Percentiles rank a stretch among this genome's conserved stretches.
Conservation (phyloP, 192 early-diverging fungal genomes). For the Cetraspora pellucida region DNA sequence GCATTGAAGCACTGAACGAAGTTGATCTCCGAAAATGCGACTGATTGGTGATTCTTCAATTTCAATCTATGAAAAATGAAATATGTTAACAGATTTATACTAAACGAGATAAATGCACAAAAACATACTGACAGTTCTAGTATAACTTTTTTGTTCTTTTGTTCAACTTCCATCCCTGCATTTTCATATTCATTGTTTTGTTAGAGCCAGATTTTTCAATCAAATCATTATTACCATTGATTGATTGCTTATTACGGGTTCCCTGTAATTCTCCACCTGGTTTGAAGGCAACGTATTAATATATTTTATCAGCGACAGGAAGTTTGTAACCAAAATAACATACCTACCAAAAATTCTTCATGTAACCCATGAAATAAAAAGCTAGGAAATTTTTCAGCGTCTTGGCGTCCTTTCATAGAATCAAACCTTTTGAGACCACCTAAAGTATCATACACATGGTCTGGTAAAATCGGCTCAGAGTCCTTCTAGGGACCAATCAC, state of each 20-base stretch:
- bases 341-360: conserved; percentile 74
- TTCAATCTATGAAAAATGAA: conserved; percentile 53
- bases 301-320: not conserved
- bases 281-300: not conserved
- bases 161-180: conserved; percentile 91
- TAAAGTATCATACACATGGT: conserved; percentile 91
- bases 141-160: conserved; percentile 73
- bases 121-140: conserved; percentile 51
- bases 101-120: conserved; percentile 15
- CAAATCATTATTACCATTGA: not conserved
- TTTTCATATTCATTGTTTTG: conserved; percentile 29
- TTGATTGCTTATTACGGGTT: not conserved
- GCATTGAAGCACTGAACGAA: conserved; percentile 75
- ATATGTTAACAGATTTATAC: not conserved
- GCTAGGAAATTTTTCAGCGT: conserved; percentile 95
- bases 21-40: conserved; percentile 81
- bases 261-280: not conserved
- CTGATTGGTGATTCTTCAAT: conserved; percentile 76
- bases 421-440: conserved; percentile 77
- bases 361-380: conserved; percentile 93
- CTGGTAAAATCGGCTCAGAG: conserved; percentile 87
- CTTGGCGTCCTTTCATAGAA: conserved; percentile 81
- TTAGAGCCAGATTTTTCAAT: not conserved
- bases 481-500: too few species aligned
- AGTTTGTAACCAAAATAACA: not conserved